Evolutionary conservation across 2,329 filamentous ascomycete species (phyloP).

Genomic region (Colletotrichum lindemuthianum): DNA sequence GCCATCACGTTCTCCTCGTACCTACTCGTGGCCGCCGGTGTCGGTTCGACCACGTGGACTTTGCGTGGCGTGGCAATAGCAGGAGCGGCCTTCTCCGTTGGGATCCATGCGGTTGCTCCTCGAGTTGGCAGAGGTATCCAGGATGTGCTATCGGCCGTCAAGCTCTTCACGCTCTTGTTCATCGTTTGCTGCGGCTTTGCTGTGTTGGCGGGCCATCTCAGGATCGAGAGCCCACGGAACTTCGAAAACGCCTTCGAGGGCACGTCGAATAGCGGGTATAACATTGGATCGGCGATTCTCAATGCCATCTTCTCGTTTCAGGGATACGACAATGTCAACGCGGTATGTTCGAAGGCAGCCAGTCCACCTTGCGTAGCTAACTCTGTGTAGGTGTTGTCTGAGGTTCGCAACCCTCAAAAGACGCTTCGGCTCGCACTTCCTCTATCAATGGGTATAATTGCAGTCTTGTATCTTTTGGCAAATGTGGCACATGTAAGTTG

Average conservation of each 20-base stretch:
- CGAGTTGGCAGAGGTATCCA: conserved; percentile 22
- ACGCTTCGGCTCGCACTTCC: conserved; percentile 26
- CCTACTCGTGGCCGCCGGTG: conserved; percentile 24
- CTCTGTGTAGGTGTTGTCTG: conserved; percentile 6
- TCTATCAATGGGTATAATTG: conserved; percentile 26
- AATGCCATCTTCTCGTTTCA: conserved; percentile 33
- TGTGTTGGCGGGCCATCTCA: conserved; percentile 20
- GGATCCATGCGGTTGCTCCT: conserved; percentile 27
- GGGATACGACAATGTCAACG: conserved; percentile 32
- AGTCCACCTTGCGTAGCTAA: not conserved
- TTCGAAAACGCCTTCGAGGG: conserved; percentile 27
- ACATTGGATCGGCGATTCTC: conserved; percentile 29
- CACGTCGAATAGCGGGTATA: conserved; percentile 28
- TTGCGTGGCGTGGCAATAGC: conserved; percentile 28
- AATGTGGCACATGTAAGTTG: conserved; percentile 28
- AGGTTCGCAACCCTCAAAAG: conserved; percentile 34
- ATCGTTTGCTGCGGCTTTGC: conserved; percentile 34
- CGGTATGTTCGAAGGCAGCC: not conserved
- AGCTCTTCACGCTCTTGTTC: conserved; percentile 29
- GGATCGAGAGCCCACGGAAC: conserved; percentile 21
- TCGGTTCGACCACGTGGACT: conserved; percentile 25
- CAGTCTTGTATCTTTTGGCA: conserved; percentile 26
- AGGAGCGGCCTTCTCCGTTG: conserved; percentile 25
- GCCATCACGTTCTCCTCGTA: conserved; percentile 31
- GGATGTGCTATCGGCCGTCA: conserved; percentile 26